Conservation (phyloP, 2,329 filamentous ascomycete genomes). For the Xylaria hypoxylon region DNA sequence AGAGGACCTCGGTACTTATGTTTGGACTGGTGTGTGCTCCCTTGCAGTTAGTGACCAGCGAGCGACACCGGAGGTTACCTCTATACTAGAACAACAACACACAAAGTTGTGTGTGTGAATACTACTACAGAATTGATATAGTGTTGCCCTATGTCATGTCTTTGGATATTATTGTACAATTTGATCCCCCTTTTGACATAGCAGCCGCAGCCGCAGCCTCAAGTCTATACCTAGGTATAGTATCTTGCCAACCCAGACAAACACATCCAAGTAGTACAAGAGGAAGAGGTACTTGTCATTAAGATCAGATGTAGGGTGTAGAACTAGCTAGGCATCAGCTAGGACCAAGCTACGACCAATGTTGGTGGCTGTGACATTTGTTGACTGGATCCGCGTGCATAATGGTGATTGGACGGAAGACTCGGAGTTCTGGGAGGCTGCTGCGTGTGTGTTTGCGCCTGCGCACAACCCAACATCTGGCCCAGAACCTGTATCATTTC, state of each 20-base stretch:
- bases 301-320: background rate
- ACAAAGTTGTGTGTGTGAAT: background rate
- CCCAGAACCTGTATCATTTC: slow-evolving; percentile 19
- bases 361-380: slow-evolving; percentile 25
- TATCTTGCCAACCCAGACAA: slow-evolving; percentile 1
- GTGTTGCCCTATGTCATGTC: background rate
- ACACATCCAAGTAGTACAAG: background rate
- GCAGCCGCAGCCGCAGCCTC: no score
- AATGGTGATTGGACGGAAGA: slow-evolving; percentile 30
- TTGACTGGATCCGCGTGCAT: slow-evolving; percentile 39
- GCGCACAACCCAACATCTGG: slow-evolving; percentile 26
- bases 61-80: slow-evolving; percentile 27
- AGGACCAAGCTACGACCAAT: slow-evolving; percentile 17
- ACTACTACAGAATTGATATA: background rate
- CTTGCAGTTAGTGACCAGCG: background rate
- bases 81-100: background rate
- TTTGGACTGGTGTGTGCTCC: slow-evolving; percentile 6
- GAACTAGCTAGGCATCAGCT: slow-evolving; percentile 1
- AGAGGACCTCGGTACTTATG: slow-evolving; percentile 14
- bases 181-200: background rate
- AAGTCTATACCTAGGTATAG: slow-evolving; percentile 9
- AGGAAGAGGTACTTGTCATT: slow-evolving; percentile 4
- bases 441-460: slow-evolving; percentile 26
- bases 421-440: slow-evolving; percentile 30
- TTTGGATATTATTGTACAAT: background rate